Conservation (phyloP, 257 asterid genomes). For the Cynanchum wilfordii region DNA sequence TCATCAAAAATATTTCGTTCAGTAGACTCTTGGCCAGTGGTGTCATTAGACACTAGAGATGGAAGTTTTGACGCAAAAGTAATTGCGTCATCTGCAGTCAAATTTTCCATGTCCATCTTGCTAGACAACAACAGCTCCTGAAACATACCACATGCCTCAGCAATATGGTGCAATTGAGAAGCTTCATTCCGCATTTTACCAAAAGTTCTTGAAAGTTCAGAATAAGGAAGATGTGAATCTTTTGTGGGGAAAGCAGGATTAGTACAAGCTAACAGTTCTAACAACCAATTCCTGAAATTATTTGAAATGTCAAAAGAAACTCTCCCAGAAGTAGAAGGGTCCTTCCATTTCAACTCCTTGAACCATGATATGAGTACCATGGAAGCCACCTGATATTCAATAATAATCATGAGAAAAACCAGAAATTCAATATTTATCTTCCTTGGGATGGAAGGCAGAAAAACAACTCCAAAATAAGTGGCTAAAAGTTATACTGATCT, state of each 20-base stretch:
- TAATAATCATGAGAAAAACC: slow-evolving; percentile 5
- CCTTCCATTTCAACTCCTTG: slow-evolving; percentile 53
- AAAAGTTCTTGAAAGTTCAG: slow-evolving; percentile 91
- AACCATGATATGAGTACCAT: slow-evolving; percentile 92
- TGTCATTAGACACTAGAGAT: slow-evolving; percentile 32
- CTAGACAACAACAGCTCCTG: slow-evolving; percentile 47
- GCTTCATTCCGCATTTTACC: slow-evolving; percentile 91
- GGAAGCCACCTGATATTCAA: slow-evolving; percentile 67
- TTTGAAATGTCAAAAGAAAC: slow-evolving; percentile 43
- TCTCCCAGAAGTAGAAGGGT: slow-evolving; percentile 39
- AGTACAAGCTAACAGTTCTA: slow-evolving; percentile 78
- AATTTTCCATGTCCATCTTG: slow-evolving; percentile 51
- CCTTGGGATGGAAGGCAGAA: not conserved
- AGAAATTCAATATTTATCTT: not conserved
- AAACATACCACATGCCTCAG: slow-evolving; percentile 63
- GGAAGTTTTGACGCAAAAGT: slow-evolving; percentile 68
- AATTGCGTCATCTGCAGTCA: slow-evolving; percentile 81
- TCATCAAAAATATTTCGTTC: slow-evolving; percentile 60
- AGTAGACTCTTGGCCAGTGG: slow-evolving; percentile 47
- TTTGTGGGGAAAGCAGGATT: slow-evolving; percentile 92
- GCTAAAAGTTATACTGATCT: slow-evolving; percentile 2
- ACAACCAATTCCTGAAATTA: slow-evolving; percentile 60
- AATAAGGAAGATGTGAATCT: slow-evolving; percentile 76
- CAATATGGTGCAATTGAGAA: slow-evolving; percentile 58
- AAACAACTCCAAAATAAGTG: not conserved